Evolutionary conservation across 2,329 filamentous ascomycete species (phyloP).

Genomic region (Cordyceps cicadae): DNA sequence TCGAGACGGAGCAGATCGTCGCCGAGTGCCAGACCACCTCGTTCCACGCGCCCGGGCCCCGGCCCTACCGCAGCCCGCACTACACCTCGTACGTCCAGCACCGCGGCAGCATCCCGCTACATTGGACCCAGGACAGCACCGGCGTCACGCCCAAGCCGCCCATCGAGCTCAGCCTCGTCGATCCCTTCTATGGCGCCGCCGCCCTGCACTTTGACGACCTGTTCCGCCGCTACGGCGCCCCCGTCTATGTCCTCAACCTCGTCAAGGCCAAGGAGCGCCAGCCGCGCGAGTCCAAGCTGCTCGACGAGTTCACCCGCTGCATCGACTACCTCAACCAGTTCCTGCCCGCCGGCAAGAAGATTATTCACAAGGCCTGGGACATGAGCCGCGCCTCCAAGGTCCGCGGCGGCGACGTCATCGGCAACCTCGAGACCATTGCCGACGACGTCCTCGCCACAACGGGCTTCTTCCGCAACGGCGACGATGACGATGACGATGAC

Average conservation of each 20-base stretch:
- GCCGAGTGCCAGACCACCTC: slow-evolving; percentile 91
- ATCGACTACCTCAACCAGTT: slow-evolving; percentile 93
- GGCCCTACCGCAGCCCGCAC: slow-evolving; percentile 76
- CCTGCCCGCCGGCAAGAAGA: slow-evolving; percentile 72
- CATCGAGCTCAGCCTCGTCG: slow-evolving; percentile 89
- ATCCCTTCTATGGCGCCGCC: slow-evolving; percentile 90
- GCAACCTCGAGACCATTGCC: slow-evolving; percentile 80
- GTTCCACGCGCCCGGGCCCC: slow-evolving; percentile 83
- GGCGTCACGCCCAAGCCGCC: slow-evolving; percentile 94
- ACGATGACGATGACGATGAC: slow-evolving; percentile 50
- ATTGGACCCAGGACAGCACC: slow-evolving; percentile 95
- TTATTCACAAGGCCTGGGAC: slow-evolving; percentile 92
- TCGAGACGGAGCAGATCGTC: slow-evolving; percentile 97
- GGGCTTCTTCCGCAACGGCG: slow-evolving; percentile 91
- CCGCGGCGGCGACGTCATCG: slow-evolving; percentile 88
- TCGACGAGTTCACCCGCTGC: slow-evolving; percentile 79
- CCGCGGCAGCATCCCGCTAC: slow-evolving; percentile 88
- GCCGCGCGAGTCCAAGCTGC: slow-evolving; percentile 82
- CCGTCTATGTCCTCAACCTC: slow-evolving; percentile 84
- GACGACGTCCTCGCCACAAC: slow-evolving; percentile 79
- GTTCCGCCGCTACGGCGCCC: slow-evolving; percentile 86
- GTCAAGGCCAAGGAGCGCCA: slow-evolving; percentile 84
- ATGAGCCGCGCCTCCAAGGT: slow-evolving; percentile 95
- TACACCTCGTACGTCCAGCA: slow-evolving; percentile 98
- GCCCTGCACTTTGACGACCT: slow-evolving; percentile 92